Evolutionary conservation across 805 yeast species (phyloP).

Genomic region (Kodamaea kakaduensis): DNA sequence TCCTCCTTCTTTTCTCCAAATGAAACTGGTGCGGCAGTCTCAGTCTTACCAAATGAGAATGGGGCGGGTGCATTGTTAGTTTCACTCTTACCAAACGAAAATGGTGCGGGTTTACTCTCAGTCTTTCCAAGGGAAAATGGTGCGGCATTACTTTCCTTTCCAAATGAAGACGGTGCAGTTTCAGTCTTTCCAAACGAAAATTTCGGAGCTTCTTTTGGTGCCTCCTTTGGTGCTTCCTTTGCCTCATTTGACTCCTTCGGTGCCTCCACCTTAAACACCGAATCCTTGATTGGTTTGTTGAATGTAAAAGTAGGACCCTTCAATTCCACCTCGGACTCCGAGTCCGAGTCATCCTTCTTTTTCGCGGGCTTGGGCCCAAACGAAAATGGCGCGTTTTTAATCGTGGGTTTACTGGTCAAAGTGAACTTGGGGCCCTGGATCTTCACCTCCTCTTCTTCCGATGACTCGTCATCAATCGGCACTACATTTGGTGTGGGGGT

Average conservation of each 20-base stretch:
- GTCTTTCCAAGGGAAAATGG: conserved; percentile 7
- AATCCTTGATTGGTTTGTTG: conserved; percentile 34
- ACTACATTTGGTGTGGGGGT: conserved; percentile 1
- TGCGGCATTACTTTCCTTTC: background rate
- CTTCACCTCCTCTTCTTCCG: conserved; percentile 24
- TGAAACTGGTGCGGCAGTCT: conserved; percentile 1
- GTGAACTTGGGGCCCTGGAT: conserved; percentile 38
- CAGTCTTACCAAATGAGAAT: conserved; percentile 22
- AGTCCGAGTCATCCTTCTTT: conserved; percentile 33
- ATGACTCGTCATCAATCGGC: conserved; percentile 9
- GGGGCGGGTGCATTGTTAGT: conserved; percentile 13
- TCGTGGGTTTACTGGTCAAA: conserved; percentile 22
- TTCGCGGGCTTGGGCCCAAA: conserved; percentile 31
- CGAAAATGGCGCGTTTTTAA: conserved; percentile 35
- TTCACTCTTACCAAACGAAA: conserved; percentile 26
- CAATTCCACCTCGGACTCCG: conserved; percentile 60
- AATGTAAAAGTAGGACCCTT: conserved; percentile 68
- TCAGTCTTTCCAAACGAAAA: background rate
- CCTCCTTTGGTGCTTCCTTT: background rate
- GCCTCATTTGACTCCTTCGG: conserved; percentile 3
- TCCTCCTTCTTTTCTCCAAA: too few species aligned
- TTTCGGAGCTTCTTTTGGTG: background rate
- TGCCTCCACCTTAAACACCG: conserved; percentile 22
- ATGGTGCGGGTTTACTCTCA: conserved; percentile 14
- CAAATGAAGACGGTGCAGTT: conserved; percentile 34